Evolutionary conservation across 139 green algal genomes (phyloP).

Genomic region (Asterochloris sp.): DNA sequence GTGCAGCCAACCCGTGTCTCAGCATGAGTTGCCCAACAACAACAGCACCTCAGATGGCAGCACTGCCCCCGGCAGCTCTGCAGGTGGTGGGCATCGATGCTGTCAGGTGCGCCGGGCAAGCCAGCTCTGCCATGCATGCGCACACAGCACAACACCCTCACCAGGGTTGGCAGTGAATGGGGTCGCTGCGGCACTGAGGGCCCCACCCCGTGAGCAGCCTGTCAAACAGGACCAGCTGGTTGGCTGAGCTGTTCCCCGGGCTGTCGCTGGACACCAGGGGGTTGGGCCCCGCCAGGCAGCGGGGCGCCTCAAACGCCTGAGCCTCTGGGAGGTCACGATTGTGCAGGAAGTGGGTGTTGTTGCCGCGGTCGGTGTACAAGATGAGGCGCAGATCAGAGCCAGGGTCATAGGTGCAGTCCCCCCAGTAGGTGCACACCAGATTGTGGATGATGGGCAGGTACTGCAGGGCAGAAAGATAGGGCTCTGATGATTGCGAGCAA

Average conservation of each 20-base stretch:
- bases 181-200: conserved; percentile 3
- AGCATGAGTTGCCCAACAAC: too few species aligned
- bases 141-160: neutral
- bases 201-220: neutral
- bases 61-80: too few species aligned
- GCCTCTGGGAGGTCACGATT: neutral
- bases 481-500: too few species aligned
- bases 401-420: neutral
- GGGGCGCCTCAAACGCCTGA: neutral
- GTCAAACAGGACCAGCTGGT: conserved; percentile 1
- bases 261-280: neutral
- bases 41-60: too few species aligned
- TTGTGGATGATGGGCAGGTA: conserved; percentile 7
- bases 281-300: neutral
- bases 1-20: too few species aligned
- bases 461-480: neutral
- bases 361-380: neutral
- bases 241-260: neutral
- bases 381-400: conserved; percentile 2
- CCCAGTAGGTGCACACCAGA: conserved; percentile 11
- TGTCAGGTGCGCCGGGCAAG: neutral
- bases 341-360: too few species aligned
- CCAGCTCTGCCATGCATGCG: neutral
- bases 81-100: too few species aligned
- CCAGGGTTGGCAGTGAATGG: conserved; percentile 2